Evolutionary conservation across 2,329 filamentous ascomycete species (phyloP), one percentile per base, ranked within the genome.

Genomic region (Monilinia polystroma): DNA sequence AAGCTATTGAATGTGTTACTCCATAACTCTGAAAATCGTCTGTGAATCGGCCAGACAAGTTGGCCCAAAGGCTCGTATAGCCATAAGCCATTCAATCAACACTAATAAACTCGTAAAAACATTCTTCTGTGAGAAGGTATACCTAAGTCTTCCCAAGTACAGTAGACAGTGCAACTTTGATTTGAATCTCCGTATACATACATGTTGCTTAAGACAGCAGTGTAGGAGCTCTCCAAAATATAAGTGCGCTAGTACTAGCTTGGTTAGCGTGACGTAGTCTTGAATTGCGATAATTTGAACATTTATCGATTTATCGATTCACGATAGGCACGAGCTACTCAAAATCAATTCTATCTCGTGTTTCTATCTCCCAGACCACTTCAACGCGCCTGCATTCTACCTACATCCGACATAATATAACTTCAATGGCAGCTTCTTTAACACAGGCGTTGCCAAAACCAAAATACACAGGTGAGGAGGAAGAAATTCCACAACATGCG

Each of bases 381-480:
- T 20, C 47, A 53, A n/a, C 18, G 18, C 54, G 35, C 56, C 47
- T 51, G 18, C 5, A 38, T 53, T n/a, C 20, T 16, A 16, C 38
- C 29, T 18, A 10, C 63, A 51, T 47, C 54, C 57, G 43, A 47
- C 56, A 58, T 72, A 77, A 67, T 69, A 91, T 91, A 88, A 81
- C 87, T 68, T 88, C 87, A 68, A 83, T 91, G 75, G 85, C 84
- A 72, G 84, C 87, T 68, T 91, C 92, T 67, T 84, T 98, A 54
- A 87, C 92, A 70, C 87, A 88, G 76, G 88, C 91, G 67, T 83
- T 98, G 54, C 94, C 94, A 4, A 93, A 93, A 77, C 93, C 94
- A 20, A 94, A 91, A 80, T 96, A 97, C 76, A 92, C 89, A 5
- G 93, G 91, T 72, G 92, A 96, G 76, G 89, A 96, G 76, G 93